These are phyloP conservation scores for Coemansia asiatica DNA, from an alignment of 192 early-diverging fungal genomes.

Conservation along the genomic window DNA sequence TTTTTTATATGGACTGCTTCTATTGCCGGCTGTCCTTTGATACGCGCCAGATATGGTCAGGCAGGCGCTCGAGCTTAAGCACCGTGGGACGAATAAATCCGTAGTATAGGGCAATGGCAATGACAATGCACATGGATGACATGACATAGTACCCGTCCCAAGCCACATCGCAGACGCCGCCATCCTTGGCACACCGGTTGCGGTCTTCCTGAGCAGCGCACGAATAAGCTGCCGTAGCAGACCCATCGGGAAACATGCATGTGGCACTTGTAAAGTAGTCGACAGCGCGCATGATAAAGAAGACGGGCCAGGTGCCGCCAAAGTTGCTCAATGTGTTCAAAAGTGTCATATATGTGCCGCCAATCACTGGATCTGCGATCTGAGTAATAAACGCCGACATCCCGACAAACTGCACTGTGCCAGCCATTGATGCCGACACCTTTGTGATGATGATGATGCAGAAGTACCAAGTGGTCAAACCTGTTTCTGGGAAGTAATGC, in stretches of 20 bases:
- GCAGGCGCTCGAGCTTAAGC: conserved; percentile 58
- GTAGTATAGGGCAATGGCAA: conserved; percentile 64
- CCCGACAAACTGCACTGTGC: conserved; percentile 94
- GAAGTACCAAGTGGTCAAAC: conserved; percentile 70
- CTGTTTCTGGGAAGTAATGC: conserved; percentile 68
- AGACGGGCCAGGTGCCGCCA: conserved; percentile 96
- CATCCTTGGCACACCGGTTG: conserved; percentile 59
- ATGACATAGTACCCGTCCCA: conserved; percentile 91
- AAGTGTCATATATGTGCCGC: conserved; percentile 85
- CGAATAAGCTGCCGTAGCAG: conserved; percentile 34
- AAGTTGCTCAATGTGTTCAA: conserved; percentile 95
- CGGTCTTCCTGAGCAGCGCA: conserved; percentile 69
- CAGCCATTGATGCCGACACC: conserved; percentile 82
- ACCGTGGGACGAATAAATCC: conserved; percentile 64
- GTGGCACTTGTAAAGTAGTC: conserved; percentile 83
- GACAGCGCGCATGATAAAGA: conserved; percentile 88
- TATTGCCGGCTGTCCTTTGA: conserved; percentile 27
- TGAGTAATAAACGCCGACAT: conserved; percentile 93
- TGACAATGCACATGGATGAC: conserved; percentile 65
- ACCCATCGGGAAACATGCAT: conserved; percentile 60
- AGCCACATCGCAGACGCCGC: conserved; percentile 66
- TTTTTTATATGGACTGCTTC: conserved; percentile 7
- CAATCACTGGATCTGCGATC: conserved; percentile 94
- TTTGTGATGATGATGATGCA: conserved; percentile 73
- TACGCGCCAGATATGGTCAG: conserved; percentile 50